phyloP scores from a whole-genome alignment of 441 rosid genomes.

The Bruguiera hainesii region DNA sequence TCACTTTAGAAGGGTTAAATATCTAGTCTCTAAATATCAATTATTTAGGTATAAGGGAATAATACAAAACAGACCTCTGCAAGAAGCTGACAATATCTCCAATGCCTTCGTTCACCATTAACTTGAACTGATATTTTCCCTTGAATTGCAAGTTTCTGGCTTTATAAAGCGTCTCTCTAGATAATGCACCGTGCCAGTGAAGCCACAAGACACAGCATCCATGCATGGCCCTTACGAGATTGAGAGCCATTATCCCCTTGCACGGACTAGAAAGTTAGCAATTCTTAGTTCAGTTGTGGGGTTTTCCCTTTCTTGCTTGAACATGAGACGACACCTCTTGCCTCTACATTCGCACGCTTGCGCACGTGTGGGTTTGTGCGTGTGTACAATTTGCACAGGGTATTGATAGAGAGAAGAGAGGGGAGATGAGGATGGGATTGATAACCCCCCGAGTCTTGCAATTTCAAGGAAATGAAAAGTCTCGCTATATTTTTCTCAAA shows the following conservation, averaged over 20 bases:
- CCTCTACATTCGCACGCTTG: neutral
- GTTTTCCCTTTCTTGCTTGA: slow-evolving; percentile 8
- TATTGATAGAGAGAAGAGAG: too few species aligned
- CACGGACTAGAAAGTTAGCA: slow-evolving; percentile 35
- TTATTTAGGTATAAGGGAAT: neutral
- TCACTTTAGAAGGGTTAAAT: slow-evolving; percentile 4
- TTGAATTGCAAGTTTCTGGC: slow-evolving; percentile 35
- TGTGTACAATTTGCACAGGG: neutral
- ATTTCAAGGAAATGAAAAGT: slow-evolving; percentile 16
- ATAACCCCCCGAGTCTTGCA: slow-evolving; percentile 14
- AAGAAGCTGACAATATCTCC: slow-evolving; percentile 14
- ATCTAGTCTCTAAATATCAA: neutral
- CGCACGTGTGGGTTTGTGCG: slow-evolving; percentile 4
- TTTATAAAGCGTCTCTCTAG: slow-evolving; percentile 25
- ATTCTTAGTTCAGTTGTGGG: slow-evolving; percentile 19
- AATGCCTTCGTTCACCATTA: slow-evolving; percentile 9
- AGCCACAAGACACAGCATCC: slow-evolving; percentile 18
- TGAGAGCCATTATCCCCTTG: slow-evolving; percentile 36
- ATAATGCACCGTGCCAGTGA: slow-evolving; percentile 31
- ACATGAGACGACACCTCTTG: neutral
- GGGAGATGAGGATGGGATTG: neutral
- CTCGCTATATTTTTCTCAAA: neutral
- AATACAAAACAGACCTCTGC: neutral
- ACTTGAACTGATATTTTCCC: slow-evolving; percentile 11
- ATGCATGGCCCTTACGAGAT: slow-evolving; percentile 32